Conservation (phyloP, 164 flowering plant genomes). For the Pachysandra terminalis region DNA sequence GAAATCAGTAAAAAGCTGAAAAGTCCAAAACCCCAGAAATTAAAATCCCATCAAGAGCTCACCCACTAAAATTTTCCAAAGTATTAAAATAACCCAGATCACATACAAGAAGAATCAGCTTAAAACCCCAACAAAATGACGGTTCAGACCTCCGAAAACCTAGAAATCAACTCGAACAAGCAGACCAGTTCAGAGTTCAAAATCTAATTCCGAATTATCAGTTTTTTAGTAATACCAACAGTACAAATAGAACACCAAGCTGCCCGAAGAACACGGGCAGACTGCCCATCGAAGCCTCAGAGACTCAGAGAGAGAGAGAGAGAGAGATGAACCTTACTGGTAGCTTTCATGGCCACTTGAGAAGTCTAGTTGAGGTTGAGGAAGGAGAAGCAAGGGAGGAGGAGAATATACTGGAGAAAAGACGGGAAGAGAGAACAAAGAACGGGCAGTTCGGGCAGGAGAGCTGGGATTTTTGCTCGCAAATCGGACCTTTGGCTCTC, state of each 20-base stretch:
- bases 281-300: constrained; percentile 10
- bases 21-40: too few relatives aligned
- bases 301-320: too few relatives aligned
- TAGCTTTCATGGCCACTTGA: constrained; percentile 13
- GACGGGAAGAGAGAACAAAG: not conserved
- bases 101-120: not conserved
- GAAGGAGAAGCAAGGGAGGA: not conserved
- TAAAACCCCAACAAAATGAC: not conserved
- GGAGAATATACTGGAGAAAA: not conserved
- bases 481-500: too few relatives aligned
- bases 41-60: not conserved
- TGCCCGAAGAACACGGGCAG: constrained; percentile 44
- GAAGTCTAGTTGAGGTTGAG: not conserved
- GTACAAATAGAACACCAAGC: constrained; percentile 7
- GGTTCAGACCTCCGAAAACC: constrained; percentile 4
- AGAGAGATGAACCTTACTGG: constrained; percentile 5
- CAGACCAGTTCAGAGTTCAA: constrained; percentile 33
- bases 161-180: constrained; percentile 15
- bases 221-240: constrained; percentile 18
- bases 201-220: constrained; percentile 22
- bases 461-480: too few relatives aligned
- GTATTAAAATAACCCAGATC: constrained; percentile 6
- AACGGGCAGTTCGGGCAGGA: constrained; percentile 24
- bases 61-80: too few relatives aligned
- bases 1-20: too few relatives aligned